phyloP scores from a whole-genome alignment of 2,329 filamentous ascomycete genomes.

The Penicillium sclerotiorum region DNA sequence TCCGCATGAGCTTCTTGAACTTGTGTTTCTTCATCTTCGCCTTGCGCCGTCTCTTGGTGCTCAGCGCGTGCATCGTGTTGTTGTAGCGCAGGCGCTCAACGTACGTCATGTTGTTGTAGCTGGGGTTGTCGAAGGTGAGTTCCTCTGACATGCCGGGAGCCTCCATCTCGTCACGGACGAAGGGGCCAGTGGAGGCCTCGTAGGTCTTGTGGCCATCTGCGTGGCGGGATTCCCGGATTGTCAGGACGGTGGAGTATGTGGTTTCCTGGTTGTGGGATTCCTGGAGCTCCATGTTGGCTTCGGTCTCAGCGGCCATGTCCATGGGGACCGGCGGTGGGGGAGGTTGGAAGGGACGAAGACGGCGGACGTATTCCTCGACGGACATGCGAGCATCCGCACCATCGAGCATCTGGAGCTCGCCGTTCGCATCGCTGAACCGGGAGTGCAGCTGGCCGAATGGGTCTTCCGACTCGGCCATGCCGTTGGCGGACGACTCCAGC shows the following conservation, averaged over 20 bases:
- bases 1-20: conserved; percentile 98
- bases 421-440: conserved; percentile 33
- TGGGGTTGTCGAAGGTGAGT: conserved; percentile 60
- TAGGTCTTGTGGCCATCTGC: conserved; percentile 55
- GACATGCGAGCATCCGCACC: conserved; percentile 66
- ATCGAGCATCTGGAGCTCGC: conserved; percentile 50
- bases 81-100: conserved; percentile 67
- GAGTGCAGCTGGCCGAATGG: conserved; percentile 36
- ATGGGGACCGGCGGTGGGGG: conserved; percentile 75
- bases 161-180: conserved; percentile 47
- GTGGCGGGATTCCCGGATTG: conserved; percentile 56
- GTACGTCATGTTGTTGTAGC: conserved; percentile 52
- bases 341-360: conserved; percentile 78
- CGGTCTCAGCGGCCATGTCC: conserved; percentile 33
- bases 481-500: conserved; percentile 44
- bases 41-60: conserved; percentile 88
- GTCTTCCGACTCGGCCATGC: conserved; percentile 37
- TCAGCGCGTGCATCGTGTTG: conserved; percentile 74
- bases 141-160: conserved; percentile 34
- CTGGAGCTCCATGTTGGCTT: conserved; percentile 38
- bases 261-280: conserved; percentile 40
- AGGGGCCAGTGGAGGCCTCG: conserved; percentile 54
- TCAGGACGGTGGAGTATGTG: conserved; percentile 53
- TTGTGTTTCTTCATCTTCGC: conserved; percentile 99
- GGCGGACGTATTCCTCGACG: conserved; percentile 68